Base-by-base conservation (phyloP, 2,329 filamentous ascomycete species). In the Byssothecium circinans region DNA sequence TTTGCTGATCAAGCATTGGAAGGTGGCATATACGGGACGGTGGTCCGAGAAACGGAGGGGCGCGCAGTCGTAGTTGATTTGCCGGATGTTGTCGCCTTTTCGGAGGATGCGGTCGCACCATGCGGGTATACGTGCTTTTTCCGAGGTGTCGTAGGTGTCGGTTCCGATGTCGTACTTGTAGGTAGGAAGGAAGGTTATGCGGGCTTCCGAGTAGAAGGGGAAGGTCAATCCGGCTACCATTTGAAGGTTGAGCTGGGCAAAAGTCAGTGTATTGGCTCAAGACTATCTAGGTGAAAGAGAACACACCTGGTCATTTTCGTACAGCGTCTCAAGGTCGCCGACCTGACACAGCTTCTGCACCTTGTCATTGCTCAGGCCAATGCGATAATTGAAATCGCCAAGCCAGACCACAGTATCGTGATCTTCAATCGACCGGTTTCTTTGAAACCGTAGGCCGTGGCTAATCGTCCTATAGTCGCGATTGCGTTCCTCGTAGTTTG, bases 301-400 rank as follows among this genome's bases (percentile, higher is more conserved):
- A 22, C 68, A 47, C 73, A 86, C 83, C 78, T 96, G 91, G 64
- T 97, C 92, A 61, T 96, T 95, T 52, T 94, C 88, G 66, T 96
- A 95, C 41, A 97, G 74, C 15, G 80, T 85, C 46, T 87, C 88
- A 10, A 95, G 77, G 62, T 96, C 87, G 20, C 82, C 78, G 45
- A 81, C 79, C 59, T 86, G 81, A 45, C 96, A 83, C 8, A 95
- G 75, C 25, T 85, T 81, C 56, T 88, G 86, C 7, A 90, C 89
- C 50, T 81, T 85, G 32, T 96, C 90, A 55, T 89, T 84, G 36
- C 80, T 81, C 47, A 97, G 78, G 1, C 91, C 92, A 60, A 99
- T 95, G 15, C 94, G 87, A 71, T 99, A 99, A 67, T 99, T 99
- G 77, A 99, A 99, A 70, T 99, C 94, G 4, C 94, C 94, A 34